These are phyloP conservation scores for Rhododendron ovatum DNA, from an alignment of 148 eudicot genomes.

Conservation along the genomic window DNA sequence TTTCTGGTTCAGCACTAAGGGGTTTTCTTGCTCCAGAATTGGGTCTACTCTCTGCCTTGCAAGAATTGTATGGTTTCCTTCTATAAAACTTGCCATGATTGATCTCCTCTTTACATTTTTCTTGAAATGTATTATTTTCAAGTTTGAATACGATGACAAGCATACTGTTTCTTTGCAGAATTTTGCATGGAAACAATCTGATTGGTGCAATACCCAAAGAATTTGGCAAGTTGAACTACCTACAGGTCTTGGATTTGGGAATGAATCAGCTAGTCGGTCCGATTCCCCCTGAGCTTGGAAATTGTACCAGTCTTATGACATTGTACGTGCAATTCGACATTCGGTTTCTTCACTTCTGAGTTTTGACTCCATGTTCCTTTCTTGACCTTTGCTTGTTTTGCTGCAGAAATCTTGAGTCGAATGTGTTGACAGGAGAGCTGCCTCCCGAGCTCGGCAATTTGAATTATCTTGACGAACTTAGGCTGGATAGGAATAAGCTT, in stretches of 20 bases:
- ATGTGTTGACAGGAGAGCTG: slow-evolving; percentile 71
- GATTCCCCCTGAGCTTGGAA: slow-evolving; percentile 76
- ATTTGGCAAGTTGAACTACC: slow-evolving; percentile 58
- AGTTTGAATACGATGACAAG: not conserved
- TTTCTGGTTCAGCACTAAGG: slow-evolving; percentile 70
- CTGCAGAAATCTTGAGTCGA: slow-evolving; percentile 73
- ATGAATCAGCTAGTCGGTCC: slow-evolving; percentile 66
- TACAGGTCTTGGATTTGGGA: slow-evolving; percentile 80
- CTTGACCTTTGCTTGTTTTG: slow-evolving; percentile 9
- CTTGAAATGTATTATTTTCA: not conserved
- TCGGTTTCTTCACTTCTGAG: not conserved
- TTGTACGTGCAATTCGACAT: slow-evolving; percentile 38
- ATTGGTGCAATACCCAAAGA: slow-evolving; percentile 84
- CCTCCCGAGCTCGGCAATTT: slow-evolving; percentile 67
- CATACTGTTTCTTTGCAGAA: slow-evolving; percentile 31
- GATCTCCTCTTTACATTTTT: not conserved
- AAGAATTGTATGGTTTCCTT: slow-evolving; percentile 58
- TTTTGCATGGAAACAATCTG: slow-evolving; percentile 70
- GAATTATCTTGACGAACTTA: slow-evolving; percentile 68
- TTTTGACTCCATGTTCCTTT: not conserved
- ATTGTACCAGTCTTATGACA: slow-evolving; percentile 47
- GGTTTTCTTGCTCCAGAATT: slow-evolving; percentile 87
- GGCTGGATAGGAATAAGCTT: slow-evolving; percentile 81
- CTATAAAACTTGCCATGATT: not conserved
- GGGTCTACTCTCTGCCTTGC: slow-evolving; percentile 49